Percentiles rank a stretch among this genome's conserved stretches.
Conservation (phyloP, 768 basidiomycete species). For the Dacryopinax spathularia region DNA sequence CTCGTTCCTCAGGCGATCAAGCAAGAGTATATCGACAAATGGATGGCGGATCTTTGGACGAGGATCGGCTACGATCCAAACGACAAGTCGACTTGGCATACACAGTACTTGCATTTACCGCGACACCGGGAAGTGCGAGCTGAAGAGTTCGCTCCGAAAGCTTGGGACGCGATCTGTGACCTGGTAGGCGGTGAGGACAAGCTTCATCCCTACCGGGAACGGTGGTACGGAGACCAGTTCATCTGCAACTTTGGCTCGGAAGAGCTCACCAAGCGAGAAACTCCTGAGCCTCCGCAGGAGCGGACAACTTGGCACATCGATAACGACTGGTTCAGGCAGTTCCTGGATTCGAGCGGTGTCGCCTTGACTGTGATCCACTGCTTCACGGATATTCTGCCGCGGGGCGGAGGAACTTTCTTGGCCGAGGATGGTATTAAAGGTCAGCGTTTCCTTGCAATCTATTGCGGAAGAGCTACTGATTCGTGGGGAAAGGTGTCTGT, state of each 20-base stretch:
- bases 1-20: constrained; percentile 41
- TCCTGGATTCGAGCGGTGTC: constrained; percentile 16
- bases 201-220: constrained; percentile 13
- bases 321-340: constrained; percentile 18
- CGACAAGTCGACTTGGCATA: background rate
- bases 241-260: constrained; percentile 16
- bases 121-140: background rate
- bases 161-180: constrained; percentile 14
- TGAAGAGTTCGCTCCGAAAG: constrained; percentile 14
- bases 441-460: background rate
- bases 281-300: background rate
- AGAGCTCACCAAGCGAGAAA: no score
- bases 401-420: constrained; percentile 14
- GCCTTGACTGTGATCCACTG: constrained; percentile 16
- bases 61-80: background rate
- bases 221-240: constrained; percentile 16
- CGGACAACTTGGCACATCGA: constrained; percentile 14
- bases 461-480: background rate
- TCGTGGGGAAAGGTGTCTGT: constrained; percentile 6
- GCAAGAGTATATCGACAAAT: constrained; percentile 35
- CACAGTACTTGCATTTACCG: background rate
- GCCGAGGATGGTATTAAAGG: constrained; percentile 14
- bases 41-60: constrained; percentile 26
- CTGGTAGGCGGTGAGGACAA: constrained; percentile 16
- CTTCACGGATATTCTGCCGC: constrained; percentile 15